Evolutionary conservation across 108 stramenopile species (phyloP).

Genomic region (Schizochytrium sp.): DNA sequence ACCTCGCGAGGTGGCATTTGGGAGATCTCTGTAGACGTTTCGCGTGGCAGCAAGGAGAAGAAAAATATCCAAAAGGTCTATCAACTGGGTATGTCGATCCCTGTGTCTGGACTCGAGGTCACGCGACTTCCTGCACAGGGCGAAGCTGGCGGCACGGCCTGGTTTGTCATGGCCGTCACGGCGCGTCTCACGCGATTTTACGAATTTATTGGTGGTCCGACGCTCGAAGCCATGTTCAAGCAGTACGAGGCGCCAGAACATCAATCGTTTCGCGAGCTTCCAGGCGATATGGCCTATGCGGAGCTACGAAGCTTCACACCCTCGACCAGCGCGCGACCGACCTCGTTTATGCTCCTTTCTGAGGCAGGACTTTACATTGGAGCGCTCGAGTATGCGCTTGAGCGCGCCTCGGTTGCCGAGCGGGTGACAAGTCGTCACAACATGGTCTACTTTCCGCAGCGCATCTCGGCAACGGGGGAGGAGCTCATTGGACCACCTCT

Average conservation of each 20-base stretch:
- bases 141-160: not conserved
- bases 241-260: not conserved
- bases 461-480: not conserved
- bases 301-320: not conserved
- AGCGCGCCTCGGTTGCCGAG: not conserved
- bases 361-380: slow-evolving; percentile 13
- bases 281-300: not conserved
- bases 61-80: not conserved
- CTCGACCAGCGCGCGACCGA: not conserved
- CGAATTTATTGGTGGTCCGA: not conserved
- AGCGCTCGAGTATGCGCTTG: not conserved
- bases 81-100: not conserved
- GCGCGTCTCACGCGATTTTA: not conserved
- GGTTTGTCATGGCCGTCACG: not conserved
- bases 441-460: not conserved
- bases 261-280: not conserved
- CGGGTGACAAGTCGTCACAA: not conserved
- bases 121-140: not conserved
- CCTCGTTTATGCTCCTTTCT: not conserved
- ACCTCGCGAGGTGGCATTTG: not conserved
- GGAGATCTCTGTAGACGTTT: not conserved
- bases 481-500: not conserved
- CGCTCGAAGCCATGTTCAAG: slow-evolving; percentile 1
- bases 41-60: not conserved
- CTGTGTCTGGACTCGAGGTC: not conserved